phyloP scores from a whole-genome alignment of 345 rosid genomes.

The Murraya koenigii region DNA sequence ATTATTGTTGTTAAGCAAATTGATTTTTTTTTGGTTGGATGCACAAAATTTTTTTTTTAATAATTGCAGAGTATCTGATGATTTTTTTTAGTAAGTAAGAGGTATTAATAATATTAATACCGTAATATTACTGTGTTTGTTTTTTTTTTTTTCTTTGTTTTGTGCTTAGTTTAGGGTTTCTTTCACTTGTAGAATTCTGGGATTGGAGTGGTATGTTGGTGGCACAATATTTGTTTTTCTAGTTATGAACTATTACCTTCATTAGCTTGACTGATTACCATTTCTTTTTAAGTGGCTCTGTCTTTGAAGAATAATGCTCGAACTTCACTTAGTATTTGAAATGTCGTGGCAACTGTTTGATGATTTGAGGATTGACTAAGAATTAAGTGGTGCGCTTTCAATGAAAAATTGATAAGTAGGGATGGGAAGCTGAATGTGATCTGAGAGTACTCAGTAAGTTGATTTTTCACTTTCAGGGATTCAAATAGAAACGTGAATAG shows the following conservation, averaged over 20 bases:
- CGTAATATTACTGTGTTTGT: background rate
- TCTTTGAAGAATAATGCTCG: background rate
- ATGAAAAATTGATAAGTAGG: background rate
- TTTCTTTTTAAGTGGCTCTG: background rate
- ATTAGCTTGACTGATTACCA: background rate
- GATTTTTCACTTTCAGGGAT: background rate
- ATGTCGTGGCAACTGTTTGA: background rate
- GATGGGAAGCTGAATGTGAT: background rate
- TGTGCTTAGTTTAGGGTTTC: background rate
- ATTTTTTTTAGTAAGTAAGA: background rate
- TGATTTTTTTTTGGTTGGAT: background rate
- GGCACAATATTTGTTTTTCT: background rate
- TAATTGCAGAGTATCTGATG: background rate
- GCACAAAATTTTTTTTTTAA: background rate
- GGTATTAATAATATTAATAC: background rate
- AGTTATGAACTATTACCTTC: background rate
- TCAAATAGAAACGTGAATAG: background rate
- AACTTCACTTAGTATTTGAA: background rate
- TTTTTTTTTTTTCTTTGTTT: background rate
- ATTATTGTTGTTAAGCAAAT: background rate
- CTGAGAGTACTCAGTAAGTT: background rate
- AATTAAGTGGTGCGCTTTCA: background rate
- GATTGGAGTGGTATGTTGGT: background rate
- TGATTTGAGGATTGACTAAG: background rate
- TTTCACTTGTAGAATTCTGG: background rate